phyloP scores from a whole-genome alignment of 768 basidiomycete species.

The Auricularia sp. region DNA sequence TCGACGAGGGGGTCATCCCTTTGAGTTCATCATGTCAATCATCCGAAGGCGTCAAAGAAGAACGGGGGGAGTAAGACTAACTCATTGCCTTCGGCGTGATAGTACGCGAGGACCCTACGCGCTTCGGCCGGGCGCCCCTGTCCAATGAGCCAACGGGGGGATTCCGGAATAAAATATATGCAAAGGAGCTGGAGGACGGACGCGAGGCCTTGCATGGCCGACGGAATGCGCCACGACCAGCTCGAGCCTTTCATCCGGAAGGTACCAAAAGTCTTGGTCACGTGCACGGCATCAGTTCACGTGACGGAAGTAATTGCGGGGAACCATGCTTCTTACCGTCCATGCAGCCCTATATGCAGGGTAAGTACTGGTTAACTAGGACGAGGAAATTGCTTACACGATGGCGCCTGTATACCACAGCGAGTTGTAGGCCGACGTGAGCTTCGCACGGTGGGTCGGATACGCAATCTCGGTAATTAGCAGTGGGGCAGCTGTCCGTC shows the following conservation, averaged over 20 bases:
- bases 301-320: slow-evolving; percentile 25
- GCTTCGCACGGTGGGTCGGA: slow-evolving; percentile 65
- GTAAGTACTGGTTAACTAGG: not conserved
- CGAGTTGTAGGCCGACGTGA: slow-evolving; percentile 73
- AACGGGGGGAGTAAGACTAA: slow-evolving; percentile 23
- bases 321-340: not conserved
- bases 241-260: slow-evolving; percentile 21
- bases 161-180: slow-evolving; percentile 56
- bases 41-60: too few relatives aligned
- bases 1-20: not conserved
- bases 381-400: slow-evolving; percentile 23
- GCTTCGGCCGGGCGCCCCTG: slow-evolving; percentile 29
- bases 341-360: not conserved
- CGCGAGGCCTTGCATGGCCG: slow-evolving; percentile 47
- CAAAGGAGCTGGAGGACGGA: slow-evolving; percentile 46
- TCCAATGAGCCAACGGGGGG: slow-evolving; percentile 54
- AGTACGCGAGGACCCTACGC: slow-evolving; percentile 21
- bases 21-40: too few relatives aligned
- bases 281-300: slow-evolving; percentile 22
- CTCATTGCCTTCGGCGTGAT: slow-evolving; percentile 57
- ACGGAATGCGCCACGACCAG: slow-evolving; percentile 34
- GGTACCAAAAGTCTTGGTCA: slow-evolving; percentile 27
- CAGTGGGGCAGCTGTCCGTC: slow-evolving; percentile 39
- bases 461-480: slow-evolving; percentile 58
- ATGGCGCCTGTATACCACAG: slow-evolving; percentile 38